Base-by-base conservation (phyloP, 1,284 basidiomycete genomes). In the Ceratobasidium sp. region DNA sequence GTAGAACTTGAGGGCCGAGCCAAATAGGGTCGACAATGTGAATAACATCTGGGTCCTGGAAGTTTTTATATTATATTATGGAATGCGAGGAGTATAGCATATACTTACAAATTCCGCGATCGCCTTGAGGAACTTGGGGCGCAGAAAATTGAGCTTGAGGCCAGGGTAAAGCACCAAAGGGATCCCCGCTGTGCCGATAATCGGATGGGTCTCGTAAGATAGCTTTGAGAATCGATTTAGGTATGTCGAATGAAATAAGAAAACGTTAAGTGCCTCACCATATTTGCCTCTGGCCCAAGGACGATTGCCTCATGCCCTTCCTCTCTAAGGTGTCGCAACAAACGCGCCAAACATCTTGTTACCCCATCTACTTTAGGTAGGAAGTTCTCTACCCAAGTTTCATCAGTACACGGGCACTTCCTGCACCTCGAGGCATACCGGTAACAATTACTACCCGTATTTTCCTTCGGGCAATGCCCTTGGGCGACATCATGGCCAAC, bases 141-240 rank as follows among this genome's bases (percentile, higher is more conserved):
- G 86, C 65, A 89, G 84, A 80, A 90, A 90, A 83, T 90, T 90
- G 81, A 90, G 85, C 82, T 88, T 89, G 66, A 90, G 84, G 0
- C 88, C 88, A 0, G 88, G 88, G 79, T 89, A 89, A 57, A 89
- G 83, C 48, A 89, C 82, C 3, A 90, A 83, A 0, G 89, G 89
- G 6, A 90, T 83, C 18, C 89, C 88, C n/a, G 86, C 84, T 0
- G 89, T 89, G 8, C 88, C 88, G 6, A 89, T 87, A 0, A 89
- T 84, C 2, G 88, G 86, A 77, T 89, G 88, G 0, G 86, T 87
- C 4, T 87, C 87, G 81, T 89, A 89, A 66, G 85, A 82, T 33
- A 84, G 84, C 84, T 86, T 76, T 3, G 12, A 48, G 20, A 27
- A 12, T 1, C n/a, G 20, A 7, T 60, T 64, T 33, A 33, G 33